phyloP scores from a whole-genome alignment of 352 stramenopile genomes.

The Globisporangium nunn region DNA sequence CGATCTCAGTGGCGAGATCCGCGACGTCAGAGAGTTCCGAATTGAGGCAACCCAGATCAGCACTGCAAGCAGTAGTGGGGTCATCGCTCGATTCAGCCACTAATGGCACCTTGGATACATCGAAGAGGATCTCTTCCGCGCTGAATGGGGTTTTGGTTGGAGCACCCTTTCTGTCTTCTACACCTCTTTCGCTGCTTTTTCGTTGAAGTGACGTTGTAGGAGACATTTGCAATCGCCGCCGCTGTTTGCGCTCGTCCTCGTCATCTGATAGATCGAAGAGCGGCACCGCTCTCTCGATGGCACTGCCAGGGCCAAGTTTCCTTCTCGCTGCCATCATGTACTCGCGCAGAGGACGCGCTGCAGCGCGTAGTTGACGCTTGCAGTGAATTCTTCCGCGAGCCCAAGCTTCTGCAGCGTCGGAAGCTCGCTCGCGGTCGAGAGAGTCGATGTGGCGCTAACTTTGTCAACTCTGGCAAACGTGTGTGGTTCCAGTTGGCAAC shows the following conservation, averaged over 20 bases:
- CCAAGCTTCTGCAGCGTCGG: slow-evolving; percentile 68
- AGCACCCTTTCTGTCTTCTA: background rate
- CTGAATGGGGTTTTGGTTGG: background rate
- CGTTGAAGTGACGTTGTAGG: slow-evolving; percentile 8
- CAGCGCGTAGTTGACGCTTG: slow-evolving; percentile 69
- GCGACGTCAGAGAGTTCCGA: slow-evolving; percentile 7
- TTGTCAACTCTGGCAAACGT: background rate
- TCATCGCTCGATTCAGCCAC: background rate
- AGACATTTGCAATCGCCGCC: background rate
- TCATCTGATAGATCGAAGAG: slow-evolving; percentile 29
- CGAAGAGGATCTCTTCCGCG: slow-evolving; percentile 8
- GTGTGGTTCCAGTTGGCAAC: too few relatives aligned
- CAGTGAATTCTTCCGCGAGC: slow-evolving; percentile 60
- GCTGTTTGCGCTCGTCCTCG: background rate
- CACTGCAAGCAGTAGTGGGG: background rate
- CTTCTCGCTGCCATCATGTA: slow-evolving; percentile 7
- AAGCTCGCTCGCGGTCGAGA: slow-evolving; percentile 73
- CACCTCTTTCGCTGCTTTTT: slow-evolving; percentile 5
- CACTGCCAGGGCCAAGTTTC: slow-evolving; percentile 15
- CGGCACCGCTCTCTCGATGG: slow-evolving; percentile 23
- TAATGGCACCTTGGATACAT: background rate
- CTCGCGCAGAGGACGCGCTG: slow-evolving; percentile 27
- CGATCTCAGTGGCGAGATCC: slow-evolving; percentile 8
- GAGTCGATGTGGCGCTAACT: slow-evolving; percentile 53
- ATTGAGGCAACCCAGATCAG: slow-evolving; percentile 2